Evolutionary conservation across 805 yeast species (phyloP).

Genomic region (Lipomyces mesembrius): DNA sequence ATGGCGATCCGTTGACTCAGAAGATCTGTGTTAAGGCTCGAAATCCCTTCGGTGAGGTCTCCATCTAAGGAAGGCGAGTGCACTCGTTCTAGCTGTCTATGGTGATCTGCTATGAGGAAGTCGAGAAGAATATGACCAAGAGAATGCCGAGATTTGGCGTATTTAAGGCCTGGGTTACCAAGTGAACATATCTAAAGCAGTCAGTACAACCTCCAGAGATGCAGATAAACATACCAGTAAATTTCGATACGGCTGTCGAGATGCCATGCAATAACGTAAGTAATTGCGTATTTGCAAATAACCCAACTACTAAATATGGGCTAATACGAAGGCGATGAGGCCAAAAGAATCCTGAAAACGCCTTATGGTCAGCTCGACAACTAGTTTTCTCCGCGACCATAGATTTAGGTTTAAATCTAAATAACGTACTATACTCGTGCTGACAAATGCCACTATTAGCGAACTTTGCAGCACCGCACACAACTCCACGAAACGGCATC

Average conservation of each 20-base stretch:
- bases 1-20: conserved; percentile 45
- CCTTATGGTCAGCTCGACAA: not conserved
- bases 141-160: conserved; percentile 70
- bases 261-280: not conserved
- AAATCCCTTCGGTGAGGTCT: conserved; percentile 37
- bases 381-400: not conserved
- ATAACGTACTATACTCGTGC: not conserved
- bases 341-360: not conserved
- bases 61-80: conserved; percentile 21
- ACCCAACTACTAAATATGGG: not conserved
- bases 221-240: conserved; percentile 1
- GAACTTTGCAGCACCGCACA: not conserved
- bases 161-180: conserved; percentile 77
- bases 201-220: not conserved
- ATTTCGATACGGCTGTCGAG: not conserved
- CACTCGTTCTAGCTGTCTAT: conserved; percentile 19
- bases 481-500: not conserved
- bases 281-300: not conserved
- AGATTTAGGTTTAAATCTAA: not conserved
- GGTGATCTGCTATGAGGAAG: conserved; percentile 30
- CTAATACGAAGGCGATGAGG: no score
- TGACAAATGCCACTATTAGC: not conserved
- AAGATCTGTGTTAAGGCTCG: conserved; percentile 39
- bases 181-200: conserved; percentile 54
- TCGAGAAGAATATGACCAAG: conserved; percentile 69